phyloP scores from a whole-genome alignment of 345 rosid genomes.

The Jatropha curcas region DNA sequence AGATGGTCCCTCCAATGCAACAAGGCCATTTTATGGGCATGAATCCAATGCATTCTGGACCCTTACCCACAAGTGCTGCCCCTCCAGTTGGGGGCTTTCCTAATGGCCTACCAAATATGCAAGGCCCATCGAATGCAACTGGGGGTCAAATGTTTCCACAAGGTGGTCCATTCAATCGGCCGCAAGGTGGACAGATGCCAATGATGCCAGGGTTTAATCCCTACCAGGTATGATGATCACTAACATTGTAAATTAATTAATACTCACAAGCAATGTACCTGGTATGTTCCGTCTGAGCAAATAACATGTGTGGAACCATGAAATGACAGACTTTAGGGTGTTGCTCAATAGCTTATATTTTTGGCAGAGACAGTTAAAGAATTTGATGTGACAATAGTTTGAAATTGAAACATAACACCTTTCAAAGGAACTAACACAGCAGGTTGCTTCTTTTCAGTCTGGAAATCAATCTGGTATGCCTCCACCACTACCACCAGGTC shows the following conservation, averaged over 20 bases:
- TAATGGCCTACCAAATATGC: constrained; percentile 68
- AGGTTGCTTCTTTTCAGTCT: constrained; percentile 35
- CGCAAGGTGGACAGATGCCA: constrained; percentile 73
- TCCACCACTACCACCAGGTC: constrained; percentile 54
- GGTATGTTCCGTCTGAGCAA: not conserved
- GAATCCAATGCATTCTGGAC: constrained; percentile 66
- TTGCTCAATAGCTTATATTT: too few species aligned
- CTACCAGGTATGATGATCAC: constrained; percentile 53
- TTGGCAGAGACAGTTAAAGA: too few species aligned
- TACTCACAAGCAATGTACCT: not conserved
- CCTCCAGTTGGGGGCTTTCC: constrained; percentile 68
- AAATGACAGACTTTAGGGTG: not conserved
- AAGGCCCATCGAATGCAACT: constrained; percentile 55
- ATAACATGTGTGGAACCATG: not conserved
- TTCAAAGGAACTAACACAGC: constrained; percentile 1
- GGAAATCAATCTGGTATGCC: constrained; percentile 60
- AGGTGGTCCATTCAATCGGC: constrained; percentile 73
- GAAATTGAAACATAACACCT: not conserved
- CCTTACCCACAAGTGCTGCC: constrained; percentile 45
- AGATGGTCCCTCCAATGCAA: constrained; percentile 68
- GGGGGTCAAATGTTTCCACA: constrained; percentile 74
- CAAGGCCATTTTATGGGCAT: constrained; percentile 88
- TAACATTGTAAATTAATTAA: not conserved
- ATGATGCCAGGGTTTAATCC: constrained; percentile 89
- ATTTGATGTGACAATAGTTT: too few species aligned